Base-by-base conservation (phyloP, 2,329 filamentous ascomycete genomes). In the Ceratocystis diversiconidia region DNA sequence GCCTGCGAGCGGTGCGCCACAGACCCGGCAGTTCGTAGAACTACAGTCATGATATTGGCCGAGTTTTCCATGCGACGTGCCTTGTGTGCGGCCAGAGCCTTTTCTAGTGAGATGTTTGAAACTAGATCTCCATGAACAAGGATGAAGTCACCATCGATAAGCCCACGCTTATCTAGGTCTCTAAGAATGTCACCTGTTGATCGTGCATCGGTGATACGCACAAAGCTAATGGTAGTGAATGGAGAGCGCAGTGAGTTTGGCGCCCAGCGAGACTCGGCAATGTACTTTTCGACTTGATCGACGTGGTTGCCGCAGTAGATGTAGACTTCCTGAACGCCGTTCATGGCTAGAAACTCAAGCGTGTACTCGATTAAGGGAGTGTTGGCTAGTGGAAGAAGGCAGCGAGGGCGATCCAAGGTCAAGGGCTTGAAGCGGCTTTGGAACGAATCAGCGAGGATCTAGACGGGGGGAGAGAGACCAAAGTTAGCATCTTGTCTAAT, bases 41-140 rank as follows among this genome's bases (percentile, higher is more conserved):
- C 84, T 81, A 96, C 88, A 2, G 94, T 99, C 94, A 99, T 97
- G 75, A 96, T 96, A 46, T 92, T 91, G 73, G 95, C 92, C 72
- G 94, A 92, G 77, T 95, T 90, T 64, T 86, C 85, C 72, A 87
- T 83, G 67, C 91, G 85, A 67, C 94, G 86, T 65, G 86, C 86
- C 68, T 89, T 85, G 74, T 99, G 94, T 64, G 85, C 85, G 2
- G 85, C 84, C 63, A 99, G 77, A 7, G 89, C 88, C 61, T 80
- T 79, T 68, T 92, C 90, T n/a, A 99, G 85, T 19, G 88, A 83
- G 65, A 97, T 79, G 72, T 96, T 97, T 69, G 90, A 89, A 62
- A 99, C 86, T 30, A 97, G 82, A 74, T 99, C 94, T 66, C 92
- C 92, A 73, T 95, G 92, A 1, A 97, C 90, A 7, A 95, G 79